Percentiles rank a stretch among this genome's conserved stretches.
These are phyloP conservation scores for Setaria viridis DNA, from an alignment of 202 grass and related monocot species.

Conservation along the genomic window DNA sequence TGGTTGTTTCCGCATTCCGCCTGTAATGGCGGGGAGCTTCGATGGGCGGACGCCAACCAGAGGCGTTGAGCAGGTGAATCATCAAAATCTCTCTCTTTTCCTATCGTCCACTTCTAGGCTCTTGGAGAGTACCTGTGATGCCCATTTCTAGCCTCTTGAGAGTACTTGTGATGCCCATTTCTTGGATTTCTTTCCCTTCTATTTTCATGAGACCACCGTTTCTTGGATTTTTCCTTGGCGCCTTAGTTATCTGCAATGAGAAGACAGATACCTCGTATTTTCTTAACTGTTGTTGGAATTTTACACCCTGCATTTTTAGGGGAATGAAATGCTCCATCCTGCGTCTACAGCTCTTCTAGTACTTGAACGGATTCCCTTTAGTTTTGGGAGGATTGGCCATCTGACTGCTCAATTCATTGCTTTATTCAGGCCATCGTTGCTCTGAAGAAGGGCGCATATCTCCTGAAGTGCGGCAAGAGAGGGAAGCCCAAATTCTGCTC, in stretches of 20 bases:
- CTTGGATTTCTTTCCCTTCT: not conserved
- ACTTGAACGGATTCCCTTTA: not conserved
- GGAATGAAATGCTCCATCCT: not conserved
- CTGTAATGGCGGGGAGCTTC: slow-evolving; percentile 55
- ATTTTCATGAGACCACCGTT: not conserved
- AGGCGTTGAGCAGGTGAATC: slow-evolving; percentile 64
- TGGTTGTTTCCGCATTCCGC: not conserved
- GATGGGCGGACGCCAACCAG: slow-evolving; percentile 56
- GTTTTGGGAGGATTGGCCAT: not conserved
- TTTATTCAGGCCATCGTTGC: slow-evolving; percentile 60
- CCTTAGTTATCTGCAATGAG: not conserved
- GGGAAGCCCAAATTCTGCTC: slow-evolving; percentile 78
- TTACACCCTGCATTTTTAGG: not conserved
- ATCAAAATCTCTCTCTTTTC: not conserved
- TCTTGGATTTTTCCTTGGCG: not conserved
- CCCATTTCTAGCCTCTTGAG: not conserved
- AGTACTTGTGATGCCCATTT: not conserved
- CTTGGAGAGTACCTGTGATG: not conserved
- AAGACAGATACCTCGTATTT: not conserved
- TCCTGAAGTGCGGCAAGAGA: slow-evolving; percentile 72
- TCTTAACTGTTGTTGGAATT: not conserved
- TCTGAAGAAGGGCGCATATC: slow-evolving; percentile 68
- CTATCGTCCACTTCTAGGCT: not conserved
- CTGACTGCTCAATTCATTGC: not conserved
- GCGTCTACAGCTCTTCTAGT: not conserved